Evolutionary conservation across 306 rosid genomes (phyloP).

Genomic region (Castanospermum australe): DNA sequence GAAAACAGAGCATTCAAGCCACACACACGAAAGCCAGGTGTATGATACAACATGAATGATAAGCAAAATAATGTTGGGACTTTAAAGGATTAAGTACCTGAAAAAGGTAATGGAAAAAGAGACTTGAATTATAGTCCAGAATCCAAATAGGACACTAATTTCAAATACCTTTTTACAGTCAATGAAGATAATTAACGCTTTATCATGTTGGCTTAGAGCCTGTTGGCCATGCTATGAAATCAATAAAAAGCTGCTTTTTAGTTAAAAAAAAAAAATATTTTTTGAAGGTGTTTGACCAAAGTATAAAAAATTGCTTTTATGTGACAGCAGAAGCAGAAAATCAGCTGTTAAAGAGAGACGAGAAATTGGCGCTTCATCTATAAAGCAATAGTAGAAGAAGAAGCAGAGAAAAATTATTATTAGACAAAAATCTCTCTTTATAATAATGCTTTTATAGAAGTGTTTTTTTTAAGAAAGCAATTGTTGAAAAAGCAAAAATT

Average conservation of each 20-base stretch:
- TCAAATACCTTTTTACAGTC: neutral
- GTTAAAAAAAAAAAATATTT: no score
- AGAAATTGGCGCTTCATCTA: neutral
- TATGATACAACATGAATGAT: no score
- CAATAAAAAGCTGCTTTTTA: neutral
- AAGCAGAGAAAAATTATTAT: neutral
- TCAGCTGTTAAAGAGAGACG: neutral
- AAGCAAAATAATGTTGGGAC: no score
- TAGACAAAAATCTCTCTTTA: neutral
- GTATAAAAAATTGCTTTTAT: neutral
- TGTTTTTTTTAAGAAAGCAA: neutral
- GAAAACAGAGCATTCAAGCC: neutral
- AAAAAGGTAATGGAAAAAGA: no score
- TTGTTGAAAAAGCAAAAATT: neutral
- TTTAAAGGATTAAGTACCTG: neutral
- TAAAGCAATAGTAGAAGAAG: neutral
- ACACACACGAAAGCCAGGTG: neutral
- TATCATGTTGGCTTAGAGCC: neutral
- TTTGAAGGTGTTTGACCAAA: neutral
- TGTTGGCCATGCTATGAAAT: no score
- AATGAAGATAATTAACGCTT: neutral
- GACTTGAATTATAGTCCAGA: neutral
- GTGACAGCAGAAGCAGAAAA: slow-evolving; percentile 5
- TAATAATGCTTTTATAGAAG: neutral
- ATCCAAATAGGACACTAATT: neutral